Evolutionary conservation across 306 rosid genomes (phyloP), one percentile per base, ranked within the genome.

Genomic region (Mimosa bimucronata): DNA sequence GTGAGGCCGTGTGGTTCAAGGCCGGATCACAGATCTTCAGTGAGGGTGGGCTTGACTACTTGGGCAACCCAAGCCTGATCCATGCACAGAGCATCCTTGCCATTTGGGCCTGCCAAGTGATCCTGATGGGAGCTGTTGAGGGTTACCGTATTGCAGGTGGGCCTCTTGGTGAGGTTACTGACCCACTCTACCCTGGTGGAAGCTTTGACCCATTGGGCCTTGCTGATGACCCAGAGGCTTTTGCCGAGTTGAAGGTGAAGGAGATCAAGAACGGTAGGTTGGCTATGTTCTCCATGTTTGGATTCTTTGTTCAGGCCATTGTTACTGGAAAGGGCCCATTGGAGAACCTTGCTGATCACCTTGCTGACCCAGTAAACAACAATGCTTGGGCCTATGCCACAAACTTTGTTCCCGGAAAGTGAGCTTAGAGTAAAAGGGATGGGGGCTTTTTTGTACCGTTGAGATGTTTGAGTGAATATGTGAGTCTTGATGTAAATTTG

Each of bases 341-440:
- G 64, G 64, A 57, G 29, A 57, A 57, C 64, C 64, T 57, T 21
- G 64, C 64, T 0, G 64, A 57, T 5, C 64, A 57, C 64, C 15
- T 57, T 57, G 64, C 64, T 0, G 64, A 57, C 14, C 64, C 64
- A 9, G 64, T 57, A 5, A 57, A 57, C 64, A 23, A 57, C 30
- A 57, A 23, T 10, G 64, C 30, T 9, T 57, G 64, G 64, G 64
- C 64, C 6, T 57, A 57, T 57, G 64, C 64, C 29, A 57, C 64
- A 21, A 57, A 57, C 64, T 57, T 57, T 57, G 64, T 57, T 6
- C 64, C 64, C 6, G 64, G 64, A 57, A 57, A 57, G 64, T 57
- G 64, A 57, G 29, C 64, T 55, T n/a, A 55, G 28, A 55, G 26
- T 2, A 55, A 55, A 2, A 55, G 61, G 26, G 13, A 1, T 9